Evolutionary conservation across 2,329 filamentous ascomycete species (phyloP), one percentile per base, ranked within the genome.

Genomic region (Pestalotiopsis sp.): DNA sequence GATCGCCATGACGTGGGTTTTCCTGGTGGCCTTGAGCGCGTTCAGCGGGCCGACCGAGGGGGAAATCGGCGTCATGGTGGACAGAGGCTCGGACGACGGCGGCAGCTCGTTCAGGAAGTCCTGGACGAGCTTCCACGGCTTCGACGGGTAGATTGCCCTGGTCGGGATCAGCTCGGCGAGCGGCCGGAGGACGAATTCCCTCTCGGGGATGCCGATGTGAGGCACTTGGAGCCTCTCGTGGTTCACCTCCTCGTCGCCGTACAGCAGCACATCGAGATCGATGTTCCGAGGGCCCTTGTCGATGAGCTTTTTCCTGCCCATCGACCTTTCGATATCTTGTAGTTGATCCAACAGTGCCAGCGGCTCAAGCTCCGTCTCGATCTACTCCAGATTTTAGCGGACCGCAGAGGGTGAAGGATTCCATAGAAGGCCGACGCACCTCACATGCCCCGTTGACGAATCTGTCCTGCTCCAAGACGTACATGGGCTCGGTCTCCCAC

Each of bases 401-500:
- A 39, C 69, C 68, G 36, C 41, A 31, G 38, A 52, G 31, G 14
- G 36, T 36, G 56, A 61, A 23, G 3, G n/a, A 17, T n/a, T 52
- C 45, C 17, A 7, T 6, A 59, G 31, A 57, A 27, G 31, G 17
- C 31, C 57, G 70, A 84, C 89, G 78, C 80, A 97, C 94, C 90
- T 97, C 93, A 79, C 94, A 97, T 68, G 91, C 95, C 23, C 94
- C 96, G 78, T 99, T 99, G 62, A 98, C 83, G 77, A 99, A 99
- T 38, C 89, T 88, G 71, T 91, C 90, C 79, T 99, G 96, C 71
- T 98, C 92, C 71, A 92, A 83, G 72, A 98, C 92, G 80, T 99
- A 99, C 96, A 99, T 99, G 25, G 96, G 94, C 74, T 93, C 90
- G 3, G 95, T 99, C 82, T 98, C 94, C 88, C 96, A 99, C 3